Evolutionary conservation across 805 yeast genomes (phyloP).

Genomic region (Lipomyces anomalus): DNA sequence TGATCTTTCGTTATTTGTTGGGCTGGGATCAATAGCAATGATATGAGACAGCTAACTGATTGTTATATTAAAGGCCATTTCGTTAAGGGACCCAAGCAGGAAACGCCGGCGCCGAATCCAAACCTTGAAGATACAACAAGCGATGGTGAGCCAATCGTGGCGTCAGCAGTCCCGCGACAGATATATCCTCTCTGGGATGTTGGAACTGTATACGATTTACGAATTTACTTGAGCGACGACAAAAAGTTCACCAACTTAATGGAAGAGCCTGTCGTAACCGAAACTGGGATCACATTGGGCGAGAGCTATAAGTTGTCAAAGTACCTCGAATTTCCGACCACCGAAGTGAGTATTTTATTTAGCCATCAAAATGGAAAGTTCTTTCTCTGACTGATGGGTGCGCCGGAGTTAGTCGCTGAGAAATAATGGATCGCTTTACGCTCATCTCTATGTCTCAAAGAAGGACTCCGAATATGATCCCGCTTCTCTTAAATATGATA

Average conservation of each 20-base stretch:
- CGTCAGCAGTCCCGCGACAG: no score
- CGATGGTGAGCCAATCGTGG: no score
- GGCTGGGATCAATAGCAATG: no score
- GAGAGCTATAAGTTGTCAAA: slow-evolving; percentile 3
- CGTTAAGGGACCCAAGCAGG: no score
- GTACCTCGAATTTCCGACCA: slow-evolving; percentile 3
- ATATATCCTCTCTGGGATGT: slow-evolving; percentile 18
- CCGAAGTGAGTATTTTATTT: slow-evolving; percentile 5
- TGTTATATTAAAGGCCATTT: no score
- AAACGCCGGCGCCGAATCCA: no score
- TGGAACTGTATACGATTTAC: slow-evolving; percentile 18
- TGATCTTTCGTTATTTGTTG: no score
- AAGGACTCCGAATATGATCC: slow-evolving; percentile 19
- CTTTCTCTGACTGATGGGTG: no score
- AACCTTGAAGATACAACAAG: no score
- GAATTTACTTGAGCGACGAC: slow-evolving; percentile 16
- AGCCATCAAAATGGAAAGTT: background rate
- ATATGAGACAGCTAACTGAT: no score
- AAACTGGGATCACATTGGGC: background rate
- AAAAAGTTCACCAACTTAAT: slow-evolving; percentile 4
- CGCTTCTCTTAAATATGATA: slow-evolving; percentile 20
- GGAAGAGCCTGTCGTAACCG: background rate
- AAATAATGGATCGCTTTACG: slow-evolving; percentile 34
- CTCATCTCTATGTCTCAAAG: slow-evolving; percentile 31
- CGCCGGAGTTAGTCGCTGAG: slow-evolving; percentile 18